A percentile compares a stretch with the other conserved stretches of the same genome.
Evolutionary conservation across 306 rosid genomes (phyloP).

Genomic region (Vachellia collinsii): DNA sequence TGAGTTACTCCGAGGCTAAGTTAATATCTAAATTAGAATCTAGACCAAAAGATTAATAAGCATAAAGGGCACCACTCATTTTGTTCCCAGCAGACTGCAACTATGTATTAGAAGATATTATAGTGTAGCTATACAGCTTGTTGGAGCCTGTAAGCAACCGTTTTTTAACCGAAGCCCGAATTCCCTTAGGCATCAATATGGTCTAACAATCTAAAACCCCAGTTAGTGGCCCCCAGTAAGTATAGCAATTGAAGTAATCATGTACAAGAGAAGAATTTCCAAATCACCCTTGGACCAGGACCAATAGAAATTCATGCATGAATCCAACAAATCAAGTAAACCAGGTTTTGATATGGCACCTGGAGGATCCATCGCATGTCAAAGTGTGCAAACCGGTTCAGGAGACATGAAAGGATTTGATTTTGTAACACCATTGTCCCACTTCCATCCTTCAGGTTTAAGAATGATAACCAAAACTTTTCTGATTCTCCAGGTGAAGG

Average conservation of each 20-base stretch:
- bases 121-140: slow-evolving; percentile 61
- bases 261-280: slow-evolving; percentile 50
- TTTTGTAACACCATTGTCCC: slow-evolving; percentile 39
- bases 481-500: slow-evolving; percentile 32
- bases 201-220: slow-evolving; percentile 36
- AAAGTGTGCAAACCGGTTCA: not conserved
- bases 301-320: not conserved
- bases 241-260: slow-evolving; percentile 49
- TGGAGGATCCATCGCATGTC: no score
- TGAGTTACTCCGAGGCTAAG: no score
- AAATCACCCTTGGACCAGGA: slow-evolving; percentile 41
- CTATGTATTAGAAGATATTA: slow-evolving; percentile 41
- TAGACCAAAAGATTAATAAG: not conserved
- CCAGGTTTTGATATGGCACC: not conserved
- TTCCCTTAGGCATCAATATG: slow-evolving; percentile 35
- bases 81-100: slow-evolving; percentile 9
- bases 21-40: no score
- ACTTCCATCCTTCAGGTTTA: slow-evolving; percentile 30
- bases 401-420: slow-evolving; percentile 36
- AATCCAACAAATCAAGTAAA: not conserved
- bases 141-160: slow-evolving; percentile 6
- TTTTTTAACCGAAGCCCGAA: not conserved
- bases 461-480: slow-evolving; percentile 27
- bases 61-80: not conserved
- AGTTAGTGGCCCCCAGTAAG: slow-evolving; percentile 47